phyloP scores from a whole-genome alignment of 208 protist genomes.

The Trypanosoma mega region DNA sequence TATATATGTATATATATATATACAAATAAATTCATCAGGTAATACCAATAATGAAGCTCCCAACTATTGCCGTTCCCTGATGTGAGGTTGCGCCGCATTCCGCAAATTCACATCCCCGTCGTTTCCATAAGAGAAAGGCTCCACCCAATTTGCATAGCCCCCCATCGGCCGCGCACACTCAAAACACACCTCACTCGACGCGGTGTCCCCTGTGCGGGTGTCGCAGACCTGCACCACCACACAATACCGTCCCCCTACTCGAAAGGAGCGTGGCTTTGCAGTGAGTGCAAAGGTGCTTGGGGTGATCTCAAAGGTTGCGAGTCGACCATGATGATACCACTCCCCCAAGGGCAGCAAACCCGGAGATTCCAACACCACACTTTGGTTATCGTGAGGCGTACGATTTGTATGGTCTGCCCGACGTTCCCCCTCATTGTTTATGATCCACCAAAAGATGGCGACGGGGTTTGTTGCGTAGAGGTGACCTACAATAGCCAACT shows the following conservation, averaged over 20 bases:
- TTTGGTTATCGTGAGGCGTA: background rate
- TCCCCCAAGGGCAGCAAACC: slow-evolving; percentile 1
- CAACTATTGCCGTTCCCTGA: too few relatives aligned
- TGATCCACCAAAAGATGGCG: slow-evolving; percentile 20
- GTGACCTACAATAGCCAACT: slow-evolving; percentile 13
- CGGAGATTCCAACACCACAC: background rate
- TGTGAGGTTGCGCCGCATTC: too few relatives aligned
- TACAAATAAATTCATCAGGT: too few relatives aligned
- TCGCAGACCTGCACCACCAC: slow-evolving; percentile 16
- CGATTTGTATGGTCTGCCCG: too few relatives aligned
- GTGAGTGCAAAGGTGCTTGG: slow-evolving; percentile 14
- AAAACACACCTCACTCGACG: slow-evolving; percentile 2
- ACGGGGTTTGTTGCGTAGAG: slow-evolving; percentile 3
- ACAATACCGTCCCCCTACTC: slow-evolving; percentile 1
- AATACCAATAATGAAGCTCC: too few relatives aligned
- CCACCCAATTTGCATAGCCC: too few relatives aligned
- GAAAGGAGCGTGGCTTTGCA: slow-evolving; percentile 2
- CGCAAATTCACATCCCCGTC: too few relatives aligned
- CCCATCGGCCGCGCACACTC: background rate
- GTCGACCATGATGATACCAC: slow-evolving; percentile 5
- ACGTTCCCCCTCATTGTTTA: background rate
- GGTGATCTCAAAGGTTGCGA: slow-evolving; percentile 24
- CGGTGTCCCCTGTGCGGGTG: slow-evolving; percentile 8
- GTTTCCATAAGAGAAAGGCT: too few relatives aligned
- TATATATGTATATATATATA: too few relatives aligned